Base-by-base conservation (phyloP, 306 rosid genomes). In the Acacia confusa region DNA sequence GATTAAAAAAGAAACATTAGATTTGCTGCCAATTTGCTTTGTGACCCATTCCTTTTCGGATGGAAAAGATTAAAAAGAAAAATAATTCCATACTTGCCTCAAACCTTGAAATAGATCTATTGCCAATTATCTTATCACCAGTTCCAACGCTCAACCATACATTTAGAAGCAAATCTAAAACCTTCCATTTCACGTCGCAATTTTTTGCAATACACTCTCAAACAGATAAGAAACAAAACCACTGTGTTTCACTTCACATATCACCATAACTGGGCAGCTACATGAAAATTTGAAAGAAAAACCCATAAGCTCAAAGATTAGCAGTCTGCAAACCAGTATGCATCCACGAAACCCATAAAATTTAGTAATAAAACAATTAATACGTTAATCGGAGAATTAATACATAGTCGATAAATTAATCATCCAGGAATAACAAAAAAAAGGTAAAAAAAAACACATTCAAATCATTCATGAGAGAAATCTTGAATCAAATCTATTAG, bases 381-480 rank as follows among this genome's bases (percentile, higher is more conserved):
- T 19, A 72, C 3, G 22, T 32, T 11, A 81, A 57, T 40, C 28
- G 32, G 12, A 4, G 53, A 7, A 34, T 19, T 19, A 73, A 64
- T 6, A 12, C 25, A 47, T 10, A 44, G 78, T 34, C 60, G 58
- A 6, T 34, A 6, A 72, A 48, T 30, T 14, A 43, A 76, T 68
- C 67, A 77, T 48, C 78, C 13, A 48, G 2, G 19, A 79, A 77
- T 72, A 57, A 27, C 71, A 24, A 0, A 20, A 58, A 80, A 8
- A 4, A 28, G 45, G 12, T 3, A 72, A 38, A 24, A 38, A 22
- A 25, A n/a, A n/a, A n/a, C n/a, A n/a, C n/a, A 58, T 30, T 44
- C 3, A 73, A 83, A 69, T 66, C 66, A 13, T 73, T 68, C 85
- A 74, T 69, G 78, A 58, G 25, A 44, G 53, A 58, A 74, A 52